Evolutionary conservation across 345 rosid species (phyloP).

Genomic region (Rhodomyrtus tomentosa): DNA sequence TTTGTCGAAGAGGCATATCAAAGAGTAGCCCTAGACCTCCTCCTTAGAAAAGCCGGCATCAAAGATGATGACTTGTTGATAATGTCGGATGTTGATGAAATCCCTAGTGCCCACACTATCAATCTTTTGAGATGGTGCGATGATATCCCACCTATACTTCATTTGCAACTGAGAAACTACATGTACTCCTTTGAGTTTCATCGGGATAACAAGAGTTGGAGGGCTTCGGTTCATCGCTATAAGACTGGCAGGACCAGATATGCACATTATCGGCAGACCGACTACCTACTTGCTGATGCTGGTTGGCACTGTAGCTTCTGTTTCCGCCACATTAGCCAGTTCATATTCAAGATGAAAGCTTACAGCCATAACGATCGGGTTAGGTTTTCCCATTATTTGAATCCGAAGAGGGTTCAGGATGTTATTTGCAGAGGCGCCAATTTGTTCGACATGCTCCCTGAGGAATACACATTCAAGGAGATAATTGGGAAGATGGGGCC

Average conservation of each 20-base stretch:
- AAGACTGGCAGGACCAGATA: constrained; percentile 54
- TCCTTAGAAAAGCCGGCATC: constrained; percentile 70
- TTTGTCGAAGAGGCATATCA: constrained; percentile 92
- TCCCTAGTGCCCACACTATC: constrained; percentile 89
- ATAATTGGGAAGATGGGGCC: constrained; percentile 88
- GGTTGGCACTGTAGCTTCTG: constrained; percentile 99
- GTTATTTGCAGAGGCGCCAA: constrained; percentile 75
- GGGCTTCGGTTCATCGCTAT: constrained; percentile 76
- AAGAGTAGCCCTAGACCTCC: constrained; percentile 76
- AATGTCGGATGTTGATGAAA: constrained; percentile 97
- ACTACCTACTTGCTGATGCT: constrained; percentile 56
- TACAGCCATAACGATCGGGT: constrained; percentile 88
- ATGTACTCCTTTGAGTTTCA: constrained; percentile 75
- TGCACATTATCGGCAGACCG: constrained; percentile 76
- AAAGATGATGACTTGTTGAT: constrained; percentile 90
- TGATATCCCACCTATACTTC: constrained; percentile 66
- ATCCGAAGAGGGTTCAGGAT: constrained; percentile 68
- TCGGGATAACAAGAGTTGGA: constrained; percentile 76
- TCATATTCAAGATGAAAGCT: constrained; percentile 93
- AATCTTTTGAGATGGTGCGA: constrained; percentile 90
- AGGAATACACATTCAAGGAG: constrained; percentile 83
- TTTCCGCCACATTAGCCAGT: constrained; percentile 63
- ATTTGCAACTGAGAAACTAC: constrained; percentile 77
- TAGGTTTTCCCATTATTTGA: constrained; percentile 75
- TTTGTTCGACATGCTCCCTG: constrained; percentile 87